Percentiles rank a stretch among this genome's conserved stretches.
Evolutionary conservation across 2,329 filamentous ascomycete species (phyloP).

Genomic region (Fusarium bactridioides): DNA sequence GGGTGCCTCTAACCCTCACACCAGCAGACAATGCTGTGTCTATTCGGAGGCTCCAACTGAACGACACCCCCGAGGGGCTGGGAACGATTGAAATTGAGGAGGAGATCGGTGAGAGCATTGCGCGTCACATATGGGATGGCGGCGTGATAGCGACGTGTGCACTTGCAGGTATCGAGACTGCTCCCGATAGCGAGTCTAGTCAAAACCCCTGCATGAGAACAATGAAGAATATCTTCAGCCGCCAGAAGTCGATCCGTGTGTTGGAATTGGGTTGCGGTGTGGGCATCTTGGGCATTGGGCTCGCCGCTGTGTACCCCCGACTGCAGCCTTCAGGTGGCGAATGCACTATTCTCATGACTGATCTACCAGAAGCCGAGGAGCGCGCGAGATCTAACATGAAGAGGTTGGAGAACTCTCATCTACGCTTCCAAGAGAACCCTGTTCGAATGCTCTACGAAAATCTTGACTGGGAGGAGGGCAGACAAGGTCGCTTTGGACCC

Average conservation of each 20-base stretch:
- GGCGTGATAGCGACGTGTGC: constrained; percentile 56
- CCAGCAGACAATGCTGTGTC: constrained; percentile 37
- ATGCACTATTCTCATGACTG: constrained; percentile 60
- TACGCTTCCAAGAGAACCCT: constrained; percentile 21
- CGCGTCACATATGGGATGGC: constrained; percentile 67
- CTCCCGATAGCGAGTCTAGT: constrained; percentile 40
- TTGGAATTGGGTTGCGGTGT: constrained; percentile 66
- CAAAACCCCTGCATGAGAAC: constrained; percentile 42
- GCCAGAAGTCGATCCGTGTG: constrained; percentile 48
- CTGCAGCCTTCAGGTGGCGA: constrained; percentile 24
- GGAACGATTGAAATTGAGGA: constrained; percentile 57
- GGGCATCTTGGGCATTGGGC: constrained; percentile 61
- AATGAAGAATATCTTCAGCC: constrained; percentile 44
- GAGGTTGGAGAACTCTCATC: constrained; percentile 34
- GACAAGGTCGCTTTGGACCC: constrained; percentile 53
- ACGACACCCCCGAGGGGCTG: constrained; percentile 29
- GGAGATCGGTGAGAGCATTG: constrained; percentile 67
- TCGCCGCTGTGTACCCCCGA: constrained; percentile 49
- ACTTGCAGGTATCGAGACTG: constrained; percentile 42
- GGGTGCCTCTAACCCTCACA: constrained; percentile 46
- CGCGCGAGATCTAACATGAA: constrained; percentile 58
- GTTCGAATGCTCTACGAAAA: constrained; percentile 58
- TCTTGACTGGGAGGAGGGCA: constrained; percentile 64
- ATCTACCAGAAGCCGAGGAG: constrained; percentile 62
- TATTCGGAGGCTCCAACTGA: constrained; percentile 43